Percentiles rank a stretch among this genome's conserved stretches.
Evolutionary conservation across 2,329 filamentous ascomycete species (phyloP).

Genomic region (Calonectria crousiana): DNA sequence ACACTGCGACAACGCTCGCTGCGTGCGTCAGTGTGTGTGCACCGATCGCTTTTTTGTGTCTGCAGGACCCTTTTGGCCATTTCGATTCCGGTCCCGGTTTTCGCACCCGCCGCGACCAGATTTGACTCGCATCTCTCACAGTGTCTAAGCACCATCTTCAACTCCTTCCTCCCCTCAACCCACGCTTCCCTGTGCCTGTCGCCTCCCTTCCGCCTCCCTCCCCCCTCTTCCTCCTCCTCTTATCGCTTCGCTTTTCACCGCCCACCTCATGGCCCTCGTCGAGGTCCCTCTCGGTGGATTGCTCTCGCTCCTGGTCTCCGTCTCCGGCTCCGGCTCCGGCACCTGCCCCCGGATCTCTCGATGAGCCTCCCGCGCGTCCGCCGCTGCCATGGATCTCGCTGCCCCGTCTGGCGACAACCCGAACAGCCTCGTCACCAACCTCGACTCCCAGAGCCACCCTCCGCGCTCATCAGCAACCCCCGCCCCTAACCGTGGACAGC

Average conservation of each 20-base stretch:
- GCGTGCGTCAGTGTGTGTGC: neutral
- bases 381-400: constrained; percentile 46
- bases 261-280: constrained; percentile 30
- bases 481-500: constrained; percentile 22
- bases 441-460: constrained; percentile 41
- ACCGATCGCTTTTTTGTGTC: neutral
- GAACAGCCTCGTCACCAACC: constrained; percentile 42
- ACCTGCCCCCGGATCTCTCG: constrained; percentile 36
- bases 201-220: constrained; percentile 22
- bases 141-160: constrained; percentile 19
- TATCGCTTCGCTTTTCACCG: neutral
- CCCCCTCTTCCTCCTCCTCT: constrained; percentile 10
- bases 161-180: constrained; percentile 31
- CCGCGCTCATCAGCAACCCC: constrained; percentile 27
- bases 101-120: constrained; percentile 33
- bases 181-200: constrained; percentile 23
- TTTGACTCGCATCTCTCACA: constrained; percentile 32
- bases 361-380: constrained; percentile 37
- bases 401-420: constrained; percentile 43
- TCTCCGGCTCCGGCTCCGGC: constrained; percentile 35
- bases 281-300: constrained; percentile 36
- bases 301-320: constrained; percentile 27
- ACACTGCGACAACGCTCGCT: neutral
- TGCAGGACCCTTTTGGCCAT: constrained; percentile 10
- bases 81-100: constrained; percentile 41